Conservation (phyloP, 2,329 filamentous ascomycete genomes). For the Alternaria dauci region DNA sequence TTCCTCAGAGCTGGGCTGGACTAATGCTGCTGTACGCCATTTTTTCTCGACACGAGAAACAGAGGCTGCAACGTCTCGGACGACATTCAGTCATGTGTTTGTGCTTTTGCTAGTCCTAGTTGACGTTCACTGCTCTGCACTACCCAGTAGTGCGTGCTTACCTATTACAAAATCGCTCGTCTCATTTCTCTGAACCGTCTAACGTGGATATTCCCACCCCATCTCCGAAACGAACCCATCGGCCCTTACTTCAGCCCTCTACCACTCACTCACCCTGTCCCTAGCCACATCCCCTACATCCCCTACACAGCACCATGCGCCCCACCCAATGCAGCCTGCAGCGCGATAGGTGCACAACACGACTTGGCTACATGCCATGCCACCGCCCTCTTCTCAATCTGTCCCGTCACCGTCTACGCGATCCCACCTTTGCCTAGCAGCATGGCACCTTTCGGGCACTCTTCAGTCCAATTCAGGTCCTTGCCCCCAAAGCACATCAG, state of each 20-base stretch:
- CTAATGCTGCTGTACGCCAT: neutral
- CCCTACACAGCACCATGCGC: neutral
- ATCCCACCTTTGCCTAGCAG: constrained; percentile 1
- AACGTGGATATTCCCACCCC: neutral
- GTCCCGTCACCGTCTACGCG: neutral
- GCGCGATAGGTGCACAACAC: neutral
- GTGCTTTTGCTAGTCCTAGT: neutral
- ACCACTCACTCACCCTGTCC: neutral
- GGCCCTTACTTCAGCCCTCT: neutral
- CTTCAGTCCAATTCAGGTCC: neutral
- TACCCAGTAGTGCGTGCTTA: neutral
- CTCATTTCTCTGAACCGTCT: neutral
- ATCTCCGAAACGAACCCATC: neutral
- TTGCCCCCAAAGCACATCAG: neutral
- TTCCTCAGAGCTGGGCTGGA: neutral
- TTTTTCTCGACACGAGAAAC: neutral
- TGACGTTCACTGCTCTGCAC: neutral
- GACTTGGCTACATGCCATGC: neutral
- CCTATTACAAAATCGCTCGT: neutral
- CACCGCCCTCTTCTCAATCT: neutral
- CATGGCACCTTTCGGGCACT: neutral
- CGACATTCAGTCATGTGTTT: neutral
- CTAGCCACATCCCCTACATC: neutral
- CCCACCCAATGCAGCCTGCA: neutral
- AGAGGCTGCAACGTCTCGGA: neutral